Percentiles rank a stretch among this genome's conserved stretches.
phyloP scores from a whole-genome alignment of 768 basidiomycete genomes.

The Leccinum truebloodii region DNA sequence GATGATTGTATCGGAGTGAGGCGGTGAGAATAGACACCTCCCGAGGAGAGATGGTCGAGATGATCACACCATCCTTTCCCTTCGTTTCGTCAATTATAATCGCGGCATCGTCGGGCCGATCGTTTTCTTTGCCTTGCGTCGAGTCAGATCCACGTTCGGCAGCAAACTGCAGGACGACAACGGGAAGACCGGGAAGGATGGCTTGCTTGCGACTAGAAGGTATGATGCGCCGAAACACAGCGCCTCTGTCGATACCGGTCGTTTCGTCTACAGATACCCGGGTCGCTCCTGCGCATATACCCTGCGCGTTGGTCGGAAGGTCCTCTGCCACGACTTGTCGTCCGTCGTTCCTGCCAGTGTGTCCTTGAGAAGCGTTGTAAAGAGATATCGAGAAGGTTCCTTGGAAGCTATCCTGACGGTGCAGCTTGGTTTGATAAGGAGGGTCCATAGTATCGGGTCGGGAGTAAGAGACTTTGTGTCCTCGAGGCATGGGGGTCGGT shows the following conservation, averaged over 20 bases:
- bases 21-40: not conserved
- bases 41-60: not conserved
- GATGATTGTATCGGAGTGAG: not conserved
- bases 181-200: not conserved
- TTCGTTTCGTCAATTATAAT: not conserved
- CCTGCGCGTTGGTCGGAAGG: not conserved
- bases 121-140: not conserved
- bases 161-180: not conserved
- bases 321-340: not conserved
- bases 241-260: not conserved
- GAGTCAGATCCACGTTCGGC: not conserved
- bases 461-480: not conserved
- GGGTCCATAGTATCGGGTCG: not conserved
- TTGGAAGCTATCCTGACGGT: not conserved
- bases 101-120: not conserved
- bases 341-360: not conserved
- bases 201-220: not conserved
- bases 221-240: not conserved
- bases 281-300: conserved; percentile 12
- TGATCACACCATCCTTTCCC: not conserved
- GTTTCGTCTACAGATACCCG: not conserved
- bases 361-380: not conserved
- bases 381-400: not conserved
- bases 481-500: not conserved
- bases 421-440: not conserved